Base-by-base conservation (phyloP, 176 grass and related monocot genomes). In the Oropetium thomaeum region DNA sequence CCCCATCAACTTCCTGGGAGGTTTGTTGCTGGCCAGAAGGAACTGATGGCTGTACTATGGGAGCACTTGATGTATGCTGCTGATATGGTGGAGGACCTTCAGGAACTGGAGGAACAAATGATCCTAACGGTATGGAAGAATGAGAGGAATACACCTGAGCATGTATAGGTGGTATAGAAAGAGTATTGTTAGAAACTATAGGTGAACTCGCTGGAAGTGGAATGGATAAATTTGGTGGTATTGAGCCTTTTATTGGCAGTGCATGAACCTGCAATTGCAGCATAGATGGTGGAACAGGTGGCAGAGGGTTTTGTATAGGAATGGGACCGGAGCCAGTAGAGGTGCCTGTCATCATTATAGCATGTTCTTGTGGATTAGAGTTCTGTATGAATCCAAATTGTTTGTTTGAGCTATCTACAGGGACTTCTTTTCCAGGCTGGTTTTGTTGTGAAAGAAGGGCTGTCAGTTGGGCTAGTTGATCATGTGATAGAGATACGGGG, bases 381-480 rank as follows among this genome's bases (percentile, higher is more conserved):
- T 58, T 83, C 23, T 82, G 78, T 59, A 82, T 17, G 28, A 81
- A 68, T 29, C 80, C 77, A 38, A 82, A 51, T 54, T 83, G 82
- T 60, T 64, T 85, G 42, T 73, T 85, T 75, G 80, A 78, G 49
- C 68, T 71, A 44, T 69, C 84, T 41, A 55, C 22, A 58, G 78
- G 57, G 81, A 58, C 61, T 78, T 60, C 72, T 58, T 77, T 87
- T 52, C 66, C 82, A 69, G 44, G 62, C 82, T 90, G 82, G 77
- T 83, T 90, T 68, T 90, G 91, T 58, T 83, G 82, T 62, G 82
- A 82, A 28, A 93, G 84, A 69, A 88, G 75, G 58, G 79, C 32
- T 53, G 91, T 67, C 49, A 90, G 65, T 41, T 90, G 87, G 35
- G 84, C 85, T 65, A 90, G 78, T 82, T 90, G 91, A 62, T 80